These are phyloP conservation scores for Fraxinus americana DNA, from an alignment of 257 asterid genomes.

Conservation along the genomic window DNA sequence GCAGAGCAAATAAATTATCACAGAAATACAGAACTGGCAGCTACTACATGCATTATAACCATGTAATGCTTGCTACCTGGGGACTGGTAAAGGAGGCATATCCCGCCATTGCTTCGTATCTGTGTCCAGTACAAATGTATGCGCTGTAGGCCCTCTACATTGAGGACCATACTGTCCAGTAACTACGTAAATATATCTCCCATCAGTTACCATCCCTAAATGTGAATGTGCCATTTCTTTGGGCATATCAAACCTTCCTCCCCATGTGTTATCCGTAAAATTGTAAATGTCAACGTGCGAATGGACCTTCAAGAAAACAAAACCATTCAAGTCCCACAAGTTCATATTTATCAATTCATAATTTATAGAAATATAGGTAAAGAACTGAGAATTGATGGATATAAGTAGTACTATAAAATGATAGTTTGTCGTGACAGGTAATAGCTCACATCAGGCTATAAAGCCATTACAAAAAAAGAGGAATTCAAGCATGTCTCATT, in stretches of 20 bases:
- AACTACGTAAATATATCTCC: constrained; percentile 81
- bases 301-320: constrained; percentile 59
- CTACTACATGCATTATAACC: constrained; percentile 11
- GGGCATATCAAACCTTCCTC: constrained; percentile 91
- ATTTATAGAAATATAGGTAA: background rate
- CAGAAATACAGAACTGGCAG: constrained; percentile 2
- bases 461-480: constrained; percentile 7
- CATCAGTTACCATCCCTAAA: constrained; percentile 95
- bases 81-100: constrained; percentile 80
- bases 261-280: constrained; percentile 87
- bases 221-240: constrained; percentile 97
- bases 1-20: constrained; percentile 8
- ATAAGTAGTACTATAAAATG: background rate
- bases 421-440: background rate
- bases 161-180: constrained; percentile 94
- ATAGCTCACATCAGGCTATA: constrained; percentile 2
- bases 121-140: constrained; percentile 73
- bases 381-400: background rate
- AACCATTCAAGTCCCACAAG: constrained; percentile 11
- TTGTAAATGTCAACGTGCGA: constrained; percentile 90
- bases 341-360: background rate
- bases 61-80: constrained; percentile 53
- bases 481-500: constrained; percentile 7
- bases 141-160: constrained; percentile 92
- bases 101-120: constrained; percentile 69